Conservation (phyloP, 225 moss, liverwort and hornwort genomes). For the Anthoceros angustus region DNA sequence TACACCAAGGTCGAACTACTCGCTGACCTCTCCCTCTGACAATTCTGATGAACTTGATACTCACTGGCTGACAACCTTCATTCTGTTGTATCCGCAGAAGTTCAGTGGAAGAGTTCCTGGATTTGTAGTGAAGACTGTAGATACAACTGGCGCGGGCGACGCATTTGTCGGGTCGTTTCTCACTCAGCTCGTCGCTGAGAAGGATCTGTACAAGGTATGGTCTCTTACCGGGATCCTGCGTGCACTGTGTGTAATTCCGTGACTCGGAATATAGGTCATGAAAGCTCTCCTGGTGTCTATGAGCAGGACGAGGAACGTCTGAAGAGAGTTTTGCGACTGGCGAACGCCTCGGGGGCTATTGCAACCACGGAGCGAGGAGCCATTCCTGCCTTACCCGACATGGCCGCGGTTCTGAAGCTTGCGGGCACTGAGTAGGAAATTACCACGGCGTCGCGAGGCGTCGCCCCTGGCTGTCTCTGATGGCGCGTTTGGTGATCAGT, state of each 20-base stretch:
- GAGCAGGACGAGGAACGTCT: background rate
- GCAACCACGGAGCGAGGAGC: background rate
- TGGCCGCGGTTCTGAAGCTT: background rate
- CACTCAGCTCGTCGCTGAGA: background rate
- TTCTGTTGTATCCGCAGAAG: background rate
- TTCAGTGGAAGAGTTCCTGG: background rate
- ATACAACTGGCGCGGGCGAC: background rate
- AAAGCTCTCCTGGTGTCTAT: too few relatives aligned
- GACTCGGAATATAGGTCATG: too few relatives aligned
- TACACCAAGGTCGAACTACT: slow-evolving; percentile 44
- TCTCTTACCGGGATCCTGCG: background rate
- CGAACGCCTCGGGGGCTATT: background rate
- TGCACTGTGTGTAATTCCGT: background rate
- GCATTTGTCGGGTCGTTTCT: background rate
- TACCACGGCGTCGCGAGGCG: too few relatives aligned
- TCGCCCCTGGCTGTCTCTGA: too few relatives aligned
- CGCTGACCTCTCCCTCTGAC: background rate
- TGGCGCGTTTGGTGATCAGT: too few relatives aligned
- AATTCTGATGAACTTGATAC: background rate
- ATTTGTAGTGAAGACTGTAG: background rate
- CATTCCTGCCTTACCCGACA: background rate
- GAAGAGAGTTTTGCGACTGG: background rate
- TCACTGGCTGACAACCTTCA: background rate
- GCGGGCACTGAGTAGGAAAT: background rate
- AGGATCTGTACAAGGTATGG: background rate